Evolutionary conservation across 768 basidiomycete genomes (phyloP).

Genomic region (Suillus plorans): DNA sequence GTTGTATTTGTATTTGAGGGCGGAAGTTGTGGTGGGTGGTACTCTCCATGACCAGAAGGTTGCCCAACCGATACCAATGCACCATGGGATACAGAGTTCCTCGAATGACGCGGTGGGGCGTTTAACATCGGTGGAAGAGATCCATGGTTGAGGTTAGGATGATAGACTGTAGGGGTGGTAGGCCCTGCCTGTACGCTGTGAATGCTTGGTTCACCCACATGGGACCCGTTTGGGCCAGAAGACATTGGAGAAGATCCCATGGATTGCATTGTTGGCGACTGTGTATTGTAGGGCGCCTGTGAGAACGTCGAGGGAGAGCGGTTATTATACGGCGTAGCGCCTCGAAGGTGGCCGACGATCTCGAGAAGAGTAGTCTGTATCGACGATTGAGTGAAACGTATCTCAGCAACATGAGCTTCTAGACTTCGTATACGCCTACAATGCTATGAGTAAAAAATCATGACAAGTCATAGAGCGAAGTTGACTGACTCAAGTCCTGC

Average conservation of each 20-base stretch:
- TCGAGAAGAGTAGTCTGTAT: slow-evolving; percentile 83
- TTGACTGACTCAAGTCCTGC: slow-evolving; percentile 80
- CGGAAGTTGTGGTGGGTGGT: slow-evolving; percentile 42
- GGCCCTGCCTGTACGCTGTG: slow-evolving; percentile 25
- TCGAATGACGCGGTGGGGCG: slow-evolving; percentile 28
- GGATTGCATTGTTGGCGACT: slow-evolving; percentile 68
- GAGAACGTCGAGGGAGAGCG: slow-evolving; percentile 66
- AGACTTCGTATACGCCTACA: slow-evolving; percentile 86
- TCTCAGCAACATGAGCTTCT: slow-evolving; percentile 83
- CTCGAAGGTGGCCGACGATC: slow-evolving; percentile 76
- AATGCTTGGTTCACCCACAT: slow-evolving; percentile 21
- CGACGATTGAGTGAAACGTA: slow-evolving; percentile 65
- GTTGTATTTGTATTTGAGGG: slow-evolving; percentile 44
- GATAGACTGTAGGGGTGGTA: slow-evolving; percentile 31
- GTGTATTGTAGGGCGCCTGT: slow-evolving; percentile 50
- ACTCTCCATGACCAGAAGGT: slow-evolving; percentile 38
- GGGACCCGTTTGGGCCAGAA: slow-evolving; percentile 38
- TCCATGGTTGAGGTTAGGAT: slow-evolving; percentile 21
- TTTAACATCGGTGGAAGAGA: slow-evolving; percentile 31
- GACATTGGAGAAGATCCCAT: slow-evolving; percentile 48
- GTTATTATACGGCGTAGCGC: slow-evolving; percentile 41
- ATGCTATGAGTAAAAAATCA: slow-evolving; percentile 17
- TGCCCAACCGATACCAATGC: slow-evolving; percentile 32
- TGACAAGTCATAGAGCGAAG: slow-evolving; percentile 2
- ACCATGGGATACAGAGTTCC: slow-evolving; percentile 36